Percentiles rank a stretch among this genome's conserved stretches.
Evolutionary conservation across 2,329 filamentous ascomycete species (phyloP).

Genomic region (Sclerotinia trifoliorum): DNA sequence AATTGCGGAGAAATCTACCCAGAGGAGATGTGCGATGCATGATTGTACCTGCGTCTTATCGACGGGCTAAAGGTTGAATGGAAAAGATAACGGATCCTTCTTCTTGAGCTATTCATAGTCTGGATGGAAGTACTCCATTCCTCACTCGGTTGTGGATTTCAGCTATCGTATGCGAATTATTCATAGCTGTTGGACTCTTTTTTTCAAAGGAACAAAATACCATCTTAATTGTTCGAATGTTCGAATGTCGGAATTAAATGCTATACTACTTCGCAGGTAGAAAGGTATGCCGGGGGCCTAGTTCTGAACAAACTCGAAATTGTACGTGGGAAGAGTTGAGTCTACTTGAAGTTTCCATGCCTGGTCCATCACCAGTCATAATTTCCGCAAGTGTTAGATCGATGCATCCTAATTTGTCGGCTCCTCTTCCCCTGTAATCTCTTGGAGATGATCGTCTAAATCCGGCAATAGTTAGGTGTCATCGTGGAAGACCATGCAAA

Average conservation of each 20-base stretch:
- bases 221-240: neutral
- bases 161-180: too few relatives aligned
- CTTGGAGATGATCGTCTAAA: slow-evolving; percentile 12
- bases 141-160: too few relatives aligned
- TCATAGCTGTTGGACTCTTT: neutral
- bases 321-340: neutral
- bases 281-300: neutral
- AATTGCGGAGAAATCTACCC: slow-evolving; percentile 4
- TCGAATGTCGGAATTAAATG: neutral
- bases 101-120: neutral
- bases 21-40: neutral
- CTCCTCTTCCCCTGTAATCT: slow-evolving; percentile 4
- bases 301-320: neutral
- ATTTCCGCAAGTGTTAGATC: neutral
- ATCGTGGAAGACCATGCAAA: neutral
- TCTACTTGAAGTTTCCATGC: neutral
- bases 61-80: neutral
- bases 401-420: neutral
- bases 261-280: neutral
- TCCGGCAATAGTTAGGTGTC: neutral
- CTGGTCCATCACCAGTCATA: neutral
- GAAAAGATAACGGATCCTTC: neutral
- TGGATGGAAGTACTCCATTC: too few relatives aligned
- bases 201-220: neutral
- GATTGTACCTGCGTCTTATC: slow-evolving; percentile 5